These are phyloP conservation scores for Lachancea mirantina DNA, from an alignment of 805 yeast species.

Conservation along the genomic window DNA sequence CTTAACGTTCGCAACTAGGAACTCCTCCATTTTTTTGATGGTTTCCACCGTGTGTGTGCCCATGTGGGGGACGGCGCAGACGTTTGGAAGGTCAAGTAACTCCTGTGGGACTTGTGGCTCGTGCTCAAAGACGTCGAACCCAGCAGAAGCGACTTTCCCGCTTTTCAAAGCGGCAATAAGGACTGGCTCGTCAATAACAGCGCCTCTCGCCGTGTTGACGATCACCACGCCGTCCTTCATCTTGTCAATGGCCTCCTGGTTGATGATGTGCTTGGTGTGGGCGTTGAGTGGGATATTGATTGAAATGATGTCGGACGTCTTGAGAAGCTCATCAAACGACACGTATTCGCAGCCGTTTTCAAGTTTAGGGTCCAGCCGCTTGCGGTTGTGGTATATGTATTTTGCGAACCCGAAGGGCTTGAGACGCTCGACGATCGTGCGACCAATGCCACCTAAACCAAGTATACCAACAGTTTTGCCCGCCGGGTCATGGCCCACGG, in stretches of 20 bases:
- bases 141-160: constrained; percentile 63
- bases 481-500: constrained; percentile 67
- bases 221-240: constrained; percentile 73
- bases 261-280: constrained; percentile 61
- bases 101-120: constrained; percentile 70
- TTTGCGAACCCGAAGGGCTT: constrained; percentile 69
- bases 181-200: constrained; percentile 63
- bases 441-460: constrained; percentile 89
- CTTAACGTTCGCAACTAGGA: constrained; percentile 61
- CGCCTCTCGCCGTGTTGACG: constrained; percentile 86
- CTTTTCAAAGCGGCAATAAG: constrained; percentile 47
- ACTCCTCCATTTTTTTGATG: constrained; percentile 70
- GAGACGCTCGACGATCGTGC: constrained; percentile 65
- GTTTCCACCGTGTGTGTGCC: constrained; percentile 79
- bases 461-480: constrained; percentile 72
- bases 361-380: constrained; percentile 47
- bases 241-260: constrained; percentile 50
- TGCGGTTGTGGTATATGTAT: constrained; percentile 68
- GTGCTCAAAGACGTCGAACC: constrained; percentile 67
- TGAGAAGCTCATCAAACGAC: constrained; percentile 58
- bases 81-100: constrained; percentile 54
- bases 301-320: constrained; percentile 60
- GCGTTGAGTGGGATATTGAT: constrained; percentile 72
- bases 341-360: constrained; percentile 70
- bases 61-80: constrained; percentile 80